Evolutionary conservation across 306 rosid genomes (phyloP).

Genomic region (Abrus pulchellus): DNA sequence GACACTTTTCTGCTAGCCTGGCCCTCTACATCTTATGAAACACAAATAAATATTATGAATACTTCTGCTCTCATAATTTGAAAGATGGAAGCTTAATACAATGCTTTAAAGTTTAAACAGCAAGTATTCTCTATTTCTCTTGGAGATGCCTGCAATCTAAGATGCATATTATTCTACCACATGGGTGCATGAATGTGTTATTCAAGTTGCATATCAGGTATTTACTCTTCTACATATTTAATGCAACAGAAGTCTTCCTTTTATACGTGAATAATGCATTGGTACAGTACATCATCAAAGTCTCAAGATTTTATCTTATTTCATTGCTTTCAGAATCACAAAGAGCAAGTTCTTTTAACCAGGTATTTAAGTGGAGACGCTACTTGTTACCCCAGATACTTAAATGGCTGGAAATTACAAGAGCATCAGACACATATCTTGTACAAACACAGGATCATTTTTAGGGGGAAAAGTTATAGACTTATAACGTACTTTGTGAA

Average conservation of each 20-base stretch:
- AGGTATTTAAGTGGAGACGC: conserved; percentile 4
- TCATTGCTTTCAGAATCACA: conserved; percentile 24
- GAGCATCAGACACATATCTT: conserved; percentile 22
- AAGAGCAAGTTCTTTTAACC: conserved; percentile 29
- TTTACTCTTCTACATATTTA: conserved; percentile 1
- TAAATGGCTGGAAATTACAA: conserved; percentile 2
- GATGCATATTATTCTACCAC: conserved; percentile 26
- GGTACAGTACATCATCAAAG: conserved; percentile 26
- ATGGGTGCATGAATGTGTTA: conserved; percentile 3
- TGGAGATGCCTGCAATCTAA: conserved; percentile 9
- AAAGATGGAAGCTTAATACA: conserved; percentile 29
- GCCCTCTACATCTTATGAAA: conserved; percentile 83
- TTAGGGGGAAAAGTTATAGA: no score
- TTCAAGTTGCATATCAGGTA: conserved; percentile 12
- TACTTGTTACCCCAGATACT: conserved; percentile 19
- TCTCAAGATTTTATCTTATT: conserved; percentile 19
- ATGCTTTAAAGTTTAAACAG: conserved; percentile 15
- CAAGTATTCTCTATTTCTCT: not conserved
- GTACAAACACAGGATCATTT: not conserved
- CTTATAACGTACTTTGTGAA: not conserved
- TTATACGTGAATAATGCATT: not conserved
- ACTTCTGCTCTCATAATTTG: conserved; percentile 40
- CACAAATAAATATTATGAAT: conserved; percentile 40
- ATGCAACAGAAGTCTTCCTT: conserved; percentile 6
- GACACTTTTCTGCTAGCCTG: conserved; percentile 83